These are phyloP conservation scores for Cercospora canescens DNA, from an alignment of 2,329 filamentous ascomycete species.

Conservation along the genomic window DNA sequence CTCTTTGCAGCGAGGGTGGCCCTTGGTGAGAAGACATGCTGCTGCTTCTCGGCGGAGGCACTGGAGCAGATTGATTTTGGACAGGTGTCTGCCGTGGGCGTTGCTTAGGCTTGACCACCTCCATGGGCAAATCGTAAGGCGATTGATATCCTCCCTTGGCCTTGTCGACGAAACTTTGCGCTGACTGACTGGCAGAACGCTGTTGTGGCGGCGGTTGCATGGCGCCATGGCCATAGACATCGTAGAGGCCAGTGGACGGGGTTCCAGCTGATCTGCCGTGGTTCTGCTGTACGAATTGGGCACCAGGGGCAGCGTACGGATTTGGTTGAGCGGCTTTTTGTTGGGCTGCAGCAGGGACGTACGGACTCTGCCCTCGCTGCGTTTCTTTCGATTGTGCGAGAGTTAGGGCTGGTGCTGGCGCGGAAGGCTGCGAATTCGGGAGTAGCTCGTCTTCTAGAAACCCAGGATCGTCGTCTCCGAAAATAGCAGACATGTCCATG, in stretches of 20 bases:
- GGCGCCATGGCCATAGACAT: slow-evolving; percentile 31
- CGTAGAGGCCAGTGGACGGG: slow-evolving; percentile 35
- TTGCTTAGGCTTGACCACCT: slow-evolving; percentile 72
- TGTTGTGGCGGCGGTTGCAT: slow-evolving; percentile 34
- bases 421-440: slow-evolving; percentile 9
- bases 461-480: slow-evolving; percentile 82
- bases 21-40: slow-evolving; percentile 43
- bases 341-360: slow-evolving; percentile 15
- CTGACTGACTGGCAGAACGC: slow-evolving; percentile 51
- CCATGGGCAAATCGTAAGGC: slow-evolving; percentile 92
- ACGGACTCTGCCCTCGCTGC: slow-evolving; percentile 17
- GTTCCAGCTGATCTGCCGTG: slow-evolving; percentile 35
- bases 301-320: slow-evolving; percentile 25
- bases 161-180: slow-evolving; percentile 86
- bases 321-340: slow-evolving; percentile 12
- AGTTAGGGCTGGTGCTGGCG: slow-evolving; percentile 11
- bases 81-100: slow-evolving; percentile 36
- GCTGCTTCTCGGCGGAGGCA: slow-evolving; percentile 60
- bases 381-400: background rate
- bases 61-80: slow-evolving; percentile 35
- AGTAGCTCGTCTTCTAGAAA: slow-evolving; percentile 68
- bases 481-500: slow-evolving; percentile 65
- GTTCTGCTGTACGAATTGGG: slow-evolving; percentile 23
- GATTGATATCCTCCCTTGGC: slow-evolving; percentile 90
- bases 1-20: slow-evolving; percentile 8